Evolutionary conservation across 805 yeast species (phyloP).

Genomic region (Ogataea henricii): DNA sequence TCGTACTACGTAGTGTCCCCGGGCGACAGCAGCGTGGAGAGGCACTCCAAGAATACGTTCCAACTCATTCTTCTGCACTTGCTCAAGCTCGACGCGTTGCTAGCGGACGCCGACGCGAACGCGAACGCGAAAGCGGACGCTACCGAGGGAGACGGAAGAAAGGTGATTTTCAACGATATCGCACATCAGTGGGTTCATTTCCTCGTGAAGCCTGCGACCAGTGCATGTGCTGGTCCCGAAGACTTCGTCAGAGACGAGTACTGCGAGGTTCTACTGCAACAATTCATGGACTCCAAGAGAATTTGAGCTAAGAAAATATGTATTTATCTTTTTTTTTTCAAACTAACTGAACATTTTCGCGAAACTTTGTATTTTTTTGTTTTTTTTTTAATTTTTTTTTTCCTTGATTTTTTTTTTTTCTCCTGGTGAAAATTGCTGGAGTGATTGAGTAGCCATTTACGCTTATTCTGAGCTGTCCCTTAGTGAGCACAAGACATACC

Average conservation of each 20-base stretch:
- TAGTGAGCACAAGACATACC: not conserved
- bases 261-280: conserved; percentile 11
- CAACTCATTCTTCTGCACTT: conserved; percentile 16
- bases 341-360: not conserved
- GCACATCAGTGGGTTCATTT: conserved; percentile 17
- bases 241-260: conserved; percentile 11
- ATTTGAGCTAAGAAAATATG: not conserved
- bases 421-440: not conserved
- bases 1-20: conserved; percentile 13
- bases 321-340: not conserved
- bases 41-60: conserved; percentile 15
- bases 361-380: not conserved
- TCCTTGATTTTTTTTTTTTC: not conserved
- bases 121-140: no score
- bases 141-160: not conserved
- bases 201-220: conserved; percentile 13
- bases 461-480: not conserved
- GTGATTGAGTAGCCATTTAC: not conserved
- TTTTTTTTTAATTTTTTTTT: not conserved
- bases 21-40: conserved; percentile 13
- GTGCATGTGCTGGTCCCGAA: not conserved
- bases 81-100: conserved; percentile 10
- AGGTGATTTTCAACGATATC: conserved; percentile 7
- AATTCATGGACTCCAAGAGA: not conserved
- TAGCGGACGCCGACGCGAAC: conserved; percentile 5